These are phyloP conservation scores for Carex myosuroides DNA, from an alignment of 176 grass and related monocot genomes.

Conservation along the genomic window DNA sequence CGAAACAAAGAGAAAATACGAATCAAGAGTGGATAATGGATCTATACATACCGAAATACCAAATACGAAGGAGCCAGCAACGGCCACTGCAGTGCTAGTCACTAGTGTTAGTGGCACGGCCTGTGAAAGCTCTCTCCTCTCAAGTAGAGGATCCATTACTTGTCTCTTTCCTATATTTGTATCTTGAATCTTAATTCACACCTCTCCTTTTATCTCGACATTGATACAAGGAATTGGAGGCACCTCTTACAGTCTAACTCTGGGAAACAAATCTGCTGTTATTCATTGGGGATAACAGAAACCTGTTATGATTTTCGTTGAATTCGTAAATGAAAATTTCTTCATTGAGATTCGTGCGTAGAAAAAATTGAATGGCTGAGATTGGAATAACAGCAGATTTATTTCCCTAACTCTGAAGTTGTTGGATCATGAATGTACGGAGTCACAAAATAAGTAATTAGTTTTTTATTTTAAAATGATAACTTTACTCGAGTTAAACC, in stretches of 20 bases:
- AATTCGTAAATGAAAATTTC: no score
- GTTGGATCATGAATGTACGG: no score
- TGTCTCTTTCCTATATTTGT: neutral
- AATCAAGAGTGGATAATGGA: neutral
- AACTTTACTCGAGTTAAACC: no score
- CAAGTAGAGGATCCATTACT: slow-evolving; percentile 15
- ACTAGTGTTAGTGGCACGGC: neutral
- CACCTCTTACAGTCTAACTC: neutral
- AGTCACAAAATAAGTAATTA: no score
- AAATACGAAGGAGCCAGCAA: slow-evolving; percentile 20
- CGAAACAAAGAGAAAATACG: neutral
- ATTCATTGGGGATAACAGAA: no score
- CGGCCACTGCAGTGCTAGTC: slow-evolving; percentile 16
- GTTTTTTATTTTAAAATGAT: no score
- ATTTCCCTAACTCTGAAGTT: neutral
- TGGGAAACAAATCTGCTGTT: no score
- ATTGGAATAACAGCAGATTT: no score
- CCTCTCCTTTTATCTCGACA: neutral
- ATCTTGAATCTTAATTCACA: no score
- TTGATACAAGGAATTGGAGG: neutral
- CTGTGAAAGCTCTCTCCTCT: neutral
- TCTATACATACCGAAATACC: slow-evolving; percentile 20
- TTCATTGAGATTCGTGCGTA: no score
- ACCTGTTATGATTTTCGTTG: no score
- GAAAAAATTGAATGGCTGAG: no score